Evolutionary conservation across 371 early-diverging fungal species (phyloP), one percentile per base, ranked within the genome.

Genomic region (Massospora cicadina): DNA sequence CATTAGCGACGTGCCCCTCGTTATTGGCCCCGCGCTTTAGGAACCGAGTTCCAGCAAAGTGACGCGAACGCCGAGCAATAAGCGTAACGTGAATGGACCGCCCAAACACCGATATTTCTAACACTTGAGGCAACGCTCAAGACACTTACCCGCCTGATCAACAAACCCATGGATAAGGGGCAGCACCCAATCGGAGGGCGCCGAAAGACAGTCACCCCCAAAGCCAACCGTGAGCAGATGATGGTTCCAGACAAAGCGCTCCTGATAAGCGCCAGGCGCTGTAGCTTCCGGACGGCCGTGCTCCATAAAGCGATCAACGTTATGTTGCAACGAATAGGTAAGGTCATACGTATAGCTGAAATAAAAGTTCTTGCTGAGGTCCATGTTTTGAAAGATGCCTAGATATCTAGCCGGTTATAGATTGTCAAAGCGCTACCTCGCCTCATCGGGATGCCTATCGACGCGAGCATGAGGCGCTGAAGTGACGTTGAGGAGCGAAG

Each of bases 41-140:
- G 68, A 93, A 99, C 30, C 99, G 82, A 7, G 96, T 93, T 2
- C 99, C 99, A 17, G 97, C 96, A 81, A 89, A 98, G 62, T 87
- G 77, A 1, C 94, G 79, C 28, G 97, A 96, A 61, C 98, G 78
- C 28, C 98, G 76, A 0, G 95, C 98, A 73, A 98, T 93, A 69
- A 98, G 74, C 0, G 97, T 95, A 1, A 98, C 80, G 65, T 78
- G 86, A 24, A 96, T 80, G 64, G 83, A 86, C 63, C 88, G 84
- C 0, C 95, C 96, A 61, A 87, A 33, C 25, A 64, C 54, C 21
- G 74, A 75, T 17, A 74, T 72, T 55, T 71, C 73, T 76, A 67
- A 17, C 2, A 1, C 30, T 13, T n/a, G 12, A 33, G 24, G 24
- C 1, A 33, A 27, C 12, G 1, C 23, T 0, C 28, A 21, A 23